A percentile compares a stretch with the other conserved stretches of the same genome.
Conservation (phyloP, 2,329 filamentous ascomycete genomes). For the Rhytidhysteron rufulum region DNA sequence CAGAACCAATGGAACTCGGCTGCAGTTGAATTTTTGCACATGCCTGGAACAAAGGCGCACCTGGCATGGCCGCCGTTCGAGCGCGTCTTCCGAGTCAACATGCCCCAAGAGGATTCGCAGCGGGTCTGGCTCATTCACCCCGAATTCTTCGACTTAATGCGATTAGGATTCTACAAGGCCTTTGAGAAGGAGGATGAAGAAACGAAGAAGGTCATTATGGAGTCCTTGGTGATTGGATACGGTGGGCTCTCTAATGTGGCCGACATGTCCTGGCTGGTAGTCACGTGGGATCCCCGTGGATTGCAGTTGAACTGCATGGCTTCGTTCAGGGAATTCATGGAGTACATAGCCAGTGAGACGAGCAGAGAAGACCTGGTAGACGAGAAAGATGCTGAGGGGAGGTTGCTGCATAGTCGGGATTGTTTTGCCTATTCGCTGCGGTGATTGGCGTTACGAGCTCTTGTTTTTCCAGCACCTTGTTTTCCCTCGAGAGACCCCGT, state of each 20-base stretch:
- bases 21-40: constrained; percentile 9
- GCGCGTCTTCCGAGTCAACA: constrained; percentile 12
- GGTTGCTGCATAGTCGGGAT: constrained; percentile 13
- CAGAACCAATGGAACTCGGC: constrained; percentile 11
- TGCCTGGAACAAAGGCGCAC: constrained; percentile 9
- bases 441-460: constrained; percentile 1
- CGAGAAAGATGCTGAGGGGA: constrained; percentile 12
- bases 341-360: constrained; percentile 12
- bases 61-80: constrained; percentile 6
- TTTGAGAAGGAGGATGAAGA: constrained; percentile 6
- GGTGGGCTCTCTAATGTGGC: constrained; percentile 1
- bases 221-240: constrained; percentile 9
- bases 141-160: constrained; percentile 4
- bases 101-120: constrained; percentile 7
- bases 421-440: constrained; percentile 13
- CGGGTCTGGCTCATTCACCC: constrained; percentile 15
- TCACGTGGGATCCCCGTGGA: constrained; percentile 7
- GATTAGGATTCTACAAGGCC: constrained; percentile 5
- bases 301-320: constrained; percentile 5
- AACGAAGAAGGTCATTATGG: constrained; percentile 8
- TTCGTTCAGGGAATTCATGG: constrained; percentile 12
- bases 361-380: constrained; percentile 12
- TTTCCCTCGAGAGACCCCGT: too few relatives aligned
- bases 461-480: too few relatives aligned
- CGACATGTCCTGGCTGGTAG: constrained; percentile 9